Evolutionary conservation across 2,329 filamentous ascomycete species (phyloP).

Genomic region (Phyllosticta citriasiana): DNA sequence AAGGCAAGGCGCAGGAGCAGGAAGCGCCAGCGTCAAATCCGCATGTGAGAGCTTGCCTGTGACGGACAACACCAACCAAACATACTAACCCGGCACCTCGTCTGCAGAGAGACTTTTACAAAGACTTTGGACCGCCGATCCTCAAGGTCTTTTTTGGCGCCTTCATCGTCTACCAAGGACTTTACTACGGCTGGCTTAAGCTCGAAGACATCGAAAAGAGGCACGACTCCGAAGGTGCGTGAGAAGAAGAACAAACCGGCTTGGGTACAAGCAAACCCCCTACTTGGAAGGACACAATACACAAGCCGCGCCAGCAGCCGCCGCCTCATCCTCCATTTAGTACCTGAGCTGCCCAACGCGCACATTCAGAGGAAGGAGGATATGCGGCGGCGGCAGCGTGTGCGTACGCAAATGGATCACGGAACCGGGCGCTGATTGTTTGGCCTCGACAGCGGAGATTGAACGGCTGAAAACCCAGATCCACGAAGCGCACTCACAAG

Average conservation of each 20-base stretch:
- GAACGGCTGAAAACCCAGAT: conserved; percentile 5
- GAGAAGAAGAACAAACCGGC: too few species aligned
- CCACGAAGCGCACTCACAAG: background rate
- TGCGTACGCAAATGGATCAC: background rate
- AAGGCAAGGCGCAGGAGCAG: background rate
- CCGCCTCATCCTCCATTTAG: background rate
- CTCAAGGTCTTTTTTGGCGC: conserved; percentile 65
- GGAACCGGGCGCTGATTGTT: background rate
- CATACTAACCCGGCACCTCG: background rate
- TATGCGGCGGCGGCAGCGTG: background rate
- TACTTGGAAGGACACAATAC: background rate
- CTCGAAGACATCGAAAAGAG: conserved; percentile 63
- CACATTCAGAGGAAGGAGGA: background rate
- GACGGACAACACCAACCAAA: background rate
- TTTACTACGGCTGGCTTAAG: conserved; percentile 65
- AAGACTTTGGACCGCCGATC: conserved; percentile 61
- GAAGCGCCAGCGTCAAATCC: conserved; percentile 1
- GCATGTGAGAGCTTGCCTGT: conserved; percentile 1
- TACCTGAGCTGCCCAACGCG: background rate
- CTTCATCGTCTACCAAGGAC: conserved; percentile 67
- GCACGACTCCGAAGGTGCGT: conserved; percentile 45
- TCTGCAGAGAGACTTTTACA: conserved; percentile 57
- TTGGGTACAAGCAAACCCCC: too few species aligned
- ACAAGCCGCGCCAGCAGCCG: background rate
- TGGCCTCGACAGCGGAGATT: conserved; percentile 1